Evolutionary conservation across 2,329 filamentous ascomycete species (phyloP), one percentile per base, ranked within the genome.

Genomic region (Exserohilum turcica): DNA sequence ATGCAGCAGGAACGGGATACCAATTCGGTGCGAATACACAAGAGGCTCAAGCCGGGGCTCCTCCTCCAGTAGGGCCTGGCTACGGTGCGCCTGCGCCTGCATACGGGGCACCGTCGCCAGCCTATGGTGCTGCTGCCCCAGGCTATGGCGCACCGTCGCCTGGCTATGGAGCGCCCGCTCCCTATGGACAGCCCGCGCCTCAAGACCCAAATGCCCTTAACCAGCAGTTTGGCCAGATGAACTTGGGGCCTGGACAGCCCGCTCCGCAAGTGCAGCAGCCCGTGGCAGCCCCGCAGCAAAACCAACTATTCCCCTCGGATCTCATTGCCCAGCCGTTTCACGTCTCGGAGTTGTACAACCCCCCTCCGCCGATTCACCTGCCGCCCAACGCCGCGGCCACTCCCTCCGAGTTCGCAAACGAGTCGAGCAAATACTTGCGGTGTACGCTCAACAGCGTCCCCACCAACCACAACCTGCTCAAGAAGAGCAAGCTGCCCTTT

Each of bases 371-470:
- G 13, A 95, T 96, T 68, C 86, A 96, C 65, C 81, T 99, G 36
- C 94, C 94, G 42, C 86, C 91, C 45, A 96, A 96, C 78, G 93
- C 97, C 72, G 90, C 96, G 50, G 90, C 95, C 48, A 97, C 93
- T 18, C 90, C 92, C 52, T 97, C 94, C 38, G 90, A 91, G 39
- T 82, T 90, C 72, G 88, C 94, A 56, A 99, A 97, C 77, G 96
- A 92, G 79, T 86, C 91, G 48, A 85, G 92, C 19, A 95, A 95
- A 80, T 99, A 95, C 74, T 88, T 97, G 61, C 90, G 94, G 65
- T 97, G 94, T 16, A 97, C 94, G 5, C 79, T 99, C 60, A 97
- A 97, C 75, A 91, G 91, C 21, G 88, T 97, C 37, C 94, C 94
- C 2, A 96, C 92, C 18, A 97, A 91, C 53, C 86, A 95, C 75